Evolutionary conservation across 495 filamentous ascomycete genomes (phyloP).

Genomic region (Xanthoparmelia taractica): DNA sequence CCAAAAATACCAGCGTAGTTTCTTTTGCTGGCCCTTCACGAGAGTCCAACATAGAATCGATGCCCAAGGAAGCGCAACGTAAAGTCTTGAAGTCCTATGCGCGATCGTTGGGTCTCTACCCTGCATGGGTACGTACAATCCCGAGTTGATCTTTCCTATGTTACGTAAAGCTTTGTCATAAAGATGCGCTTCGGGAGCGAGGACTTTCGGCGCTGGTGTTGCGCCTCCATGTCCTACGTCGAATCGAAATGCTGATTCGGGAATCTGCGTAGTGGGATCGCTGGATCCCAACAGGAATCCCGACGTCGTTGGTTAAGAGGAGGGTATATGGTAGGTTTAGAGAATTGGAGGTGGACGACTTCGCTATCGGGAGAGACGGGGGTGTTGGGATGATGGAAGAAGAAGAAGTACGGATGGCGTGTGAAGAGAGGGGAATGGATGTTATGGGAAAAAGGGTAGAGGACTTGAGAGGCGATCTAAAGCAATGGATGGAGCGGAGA

Average conservation of each 20-base stretch:
- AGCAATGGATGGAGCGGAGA: constrained; percentile 3
- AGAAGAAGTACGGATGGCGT: constrained; percentile 40
- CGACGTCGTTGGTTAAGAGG: constrained; percentile 32
- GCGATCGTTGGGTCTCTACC: constrained; percentile 38
- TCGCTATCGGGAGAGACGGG: constrained; percentile 44
- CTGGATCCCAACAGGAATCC: constrained; percentile 6
- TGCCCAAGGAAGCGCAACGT: constrained; percentile 10
- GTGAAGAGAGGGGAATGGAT: constrained; percentile 26
- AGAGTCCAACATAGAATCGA: neutral
- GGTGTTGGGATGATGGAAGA: constrained; percentile 43
- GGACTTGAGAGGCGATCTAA: constrained; percentile 15
- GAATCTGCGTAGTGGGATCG: no score
- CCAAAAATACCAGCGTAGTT: neutral
- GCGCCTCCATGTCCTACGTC: no score
- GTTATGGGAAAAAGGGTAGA: constrained; percentile 14
- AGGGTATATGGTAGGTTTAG: constrained; percentile 38
- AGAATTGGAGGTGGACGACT: constrained; percentile 54
- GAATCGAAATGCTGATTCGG: no score
- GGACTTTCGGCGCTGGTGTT: no score
- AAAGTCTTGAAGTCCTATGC: constrained; percentile 30
- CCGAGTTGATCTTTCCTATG: no score
- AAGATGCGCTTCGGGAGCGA: no score
- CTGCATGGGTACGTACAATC: no score
- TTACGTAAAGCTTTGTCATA: no score
- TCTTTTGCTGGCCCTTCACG: neutral